These are phyloP conservation scores for Penicillium malachiteum DNA, from an alignment of 495 filamentous ascomycete species.

Conservation along the genomic window DNA sequence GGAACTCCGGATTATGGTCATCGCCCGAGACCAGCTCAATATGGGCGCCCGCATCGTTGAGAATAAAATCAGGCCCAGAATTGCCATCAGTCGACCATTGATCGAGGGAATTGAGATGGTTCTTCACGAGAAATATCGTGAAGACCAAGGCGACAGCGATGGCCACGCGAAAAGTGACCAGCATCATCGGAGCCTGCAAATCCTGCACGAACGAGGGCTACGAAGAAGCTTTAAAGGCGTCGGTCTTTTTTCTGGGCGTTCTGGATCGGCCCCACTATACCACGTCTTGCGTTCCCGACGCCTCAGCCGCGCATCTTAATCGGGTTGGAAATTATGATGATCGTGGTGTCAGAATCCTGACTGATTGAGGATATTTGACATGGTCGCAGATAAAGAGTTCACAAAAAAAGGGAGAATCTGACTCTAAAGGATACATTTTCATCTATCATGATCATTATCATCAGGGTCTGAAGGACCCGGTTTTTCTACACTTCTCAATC, in stretches of 20 bases:
- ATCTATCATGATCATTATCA: neutral
- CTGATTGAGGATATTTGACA: neutral
- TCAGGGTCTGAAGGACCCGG: neutral
- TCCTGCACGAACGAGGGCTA: neutral
- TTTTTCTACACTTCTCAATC: neutral
- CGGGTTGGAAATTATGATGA: neutral
- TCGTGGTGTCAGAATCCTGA: neutral
- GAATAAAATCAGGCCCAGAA: constrained; percentile 3
- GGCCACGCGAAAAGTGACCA: constrained; percentile 12
- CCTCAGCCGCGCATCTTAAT: constrained; percentile 2
- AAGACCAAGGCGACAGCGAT: constrained; percentile 10
- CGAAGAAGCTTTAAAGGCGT: neutral
- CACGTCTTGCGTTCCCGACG: constrained; percentile 2
- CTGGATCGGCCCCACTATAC: constrained; percentile 5
- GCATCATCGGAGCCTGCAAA: constrained; percentile 8
- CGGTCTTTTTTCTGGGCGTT: neutral
- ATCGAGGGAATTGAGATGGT: constrained; percentile 19
- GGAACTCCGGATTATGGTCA: neutral
- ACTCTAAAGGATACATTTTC: no score
- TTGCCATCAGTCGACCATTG: constrained; percentile 10
- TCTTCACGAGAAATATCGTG: constrained; percentile 19
- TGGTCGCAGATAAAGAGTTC: no score
- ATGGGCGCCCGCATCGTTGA: constrained; percentile 15
- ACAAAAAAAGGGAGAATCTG: no score
- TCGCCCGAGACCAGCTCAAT: constrained; percentile 29